phyloP scores from a whole-genome alignment of 192 early-diverging fungal genomes.

The Gonapodya prolifera region DNA sequence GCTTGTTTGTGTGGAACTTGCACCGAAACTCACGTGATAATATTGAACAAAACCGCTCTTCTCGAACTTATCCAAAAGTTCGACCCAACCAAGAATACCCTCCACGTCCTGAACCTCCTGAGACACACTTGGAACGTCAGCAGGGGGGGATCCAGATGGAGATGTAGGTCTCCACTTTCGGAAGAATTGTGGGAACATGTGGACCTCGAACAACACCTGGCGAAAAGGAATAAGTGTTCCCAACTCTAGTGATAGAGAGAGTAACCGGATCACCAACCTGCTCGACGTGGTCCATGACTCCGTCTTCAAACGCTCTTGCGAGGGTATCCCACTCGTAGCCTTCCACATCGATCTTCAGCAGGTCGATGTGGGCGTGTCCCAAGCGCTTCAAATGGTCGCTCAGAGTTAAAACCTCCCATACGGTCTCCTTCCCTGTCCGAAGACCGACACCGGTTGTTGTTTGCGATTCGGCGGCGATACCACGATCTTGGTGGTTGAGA shows the following conservation, averaged over 20 bases:
- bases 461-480: neutral
- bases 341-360: conserved; percentile 1
- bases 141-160: neutral
- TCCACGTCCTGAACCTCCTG: neutral
- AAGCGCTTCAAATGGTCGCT: neutral
- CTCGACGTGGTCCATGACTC: conserved; percentile 1
- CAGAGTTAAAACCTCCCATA: neutral
- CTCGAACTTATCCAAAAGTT: neutral
- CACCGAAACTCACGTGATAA: too few relatives aligned
- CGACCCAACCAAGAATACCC: neutral
- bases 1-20: too few relatives aligned
- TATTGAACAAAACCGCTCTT: neutral
- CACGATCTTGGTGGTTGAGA: neutral
- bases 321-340: neutral
- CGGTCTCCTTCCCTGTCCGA: neutral
- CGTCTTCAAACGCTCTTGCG: neutral
- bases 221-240: neutral
- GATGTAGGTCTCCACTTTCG: neutral
- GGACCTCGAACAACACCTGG: neutral
- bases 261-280: neutral
- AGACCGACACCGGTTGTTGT: neutral
- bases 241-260: neutral
- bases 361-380: neutral
- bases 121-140: neutral
- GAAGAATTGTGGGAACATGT: neutral